phyloP scores from a whole-genome alignment of 2,329 filamentous ascomycete genomes.

The Epichloe gansuensis region DNA sequence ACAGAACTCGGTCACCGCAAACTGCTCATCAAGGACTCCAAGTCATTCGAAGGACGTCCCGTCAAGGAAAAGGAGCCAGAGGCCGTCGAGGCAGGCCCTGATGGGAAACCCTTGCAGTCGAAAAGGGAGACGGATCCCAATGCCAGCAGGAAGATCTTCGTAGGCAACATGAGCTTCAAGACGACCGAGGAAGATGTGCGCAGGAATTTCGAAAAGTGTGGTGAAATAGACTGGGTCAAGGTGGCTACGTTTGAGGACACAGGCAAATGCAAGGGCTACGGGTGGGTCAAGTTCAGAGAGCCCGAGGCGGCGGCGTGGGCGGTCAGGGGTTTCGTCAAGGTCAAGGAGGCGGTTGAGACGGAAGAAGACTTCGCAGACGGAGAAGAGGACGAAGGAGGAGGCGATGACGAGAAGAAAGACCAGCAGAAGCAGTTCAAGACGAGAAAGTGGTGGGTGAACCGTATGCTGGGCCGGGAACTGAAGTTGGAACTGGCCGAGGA shows the following conservation, averaged over 20 bases:
- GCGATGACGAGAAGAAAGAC: constrained; percentile 26
- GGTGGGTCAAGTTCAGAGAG: constrained; percentile 84
- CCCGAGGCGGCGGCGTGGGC: constrained; percentile 54
- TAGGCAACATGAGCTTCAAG: constrained; percentile 79
- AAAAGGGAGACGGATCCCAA: constrained; percentile 30
- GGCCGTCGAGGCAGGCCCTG: constrained; percentile 14
- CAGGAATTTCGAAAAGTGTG: constrained; percentile 75
- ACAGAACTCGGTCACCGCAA: constrained; percentile 62
- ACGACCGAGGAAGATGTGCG: constrained; percentile 68
- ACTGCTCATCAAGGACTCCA: constrained; percentile 86
- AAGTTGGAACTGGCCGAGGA: constrained; percentile 93
- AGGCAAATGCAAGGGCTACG: constrained; percentile 96
- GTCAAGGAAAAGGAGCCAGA: constrained; percentile 40
- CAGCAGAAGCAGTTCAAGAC: constrained; percentile 41
- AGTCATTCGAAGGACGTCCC: constrained; percentile 81
- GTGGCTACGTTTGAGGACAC: constrained; percentile 92
- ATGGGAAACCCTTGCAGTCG: constrained; percentile 20
- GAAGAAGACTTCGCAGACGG: constrained; percentile 46
- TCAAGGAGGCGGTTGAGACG: constrained; percentile 51
- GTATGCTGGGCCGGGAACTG: constrained; percentile 64
- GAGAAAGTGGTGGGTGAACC: constrained; percentile 74
- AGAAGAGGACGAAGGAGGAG: constrained; percentile 31
- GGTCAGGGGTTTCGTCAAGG: constrained; percentile 68
- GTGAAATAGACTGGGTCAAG: constrained; percentile 69
- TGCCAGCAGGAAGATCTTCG: constrained; percentile 71